Evolutionary conservation across 768 basidiomycete genomes (phyloP), one percentile per base, ranked within the genome.

Genomic region (Pleurotus platypus): DNA sequence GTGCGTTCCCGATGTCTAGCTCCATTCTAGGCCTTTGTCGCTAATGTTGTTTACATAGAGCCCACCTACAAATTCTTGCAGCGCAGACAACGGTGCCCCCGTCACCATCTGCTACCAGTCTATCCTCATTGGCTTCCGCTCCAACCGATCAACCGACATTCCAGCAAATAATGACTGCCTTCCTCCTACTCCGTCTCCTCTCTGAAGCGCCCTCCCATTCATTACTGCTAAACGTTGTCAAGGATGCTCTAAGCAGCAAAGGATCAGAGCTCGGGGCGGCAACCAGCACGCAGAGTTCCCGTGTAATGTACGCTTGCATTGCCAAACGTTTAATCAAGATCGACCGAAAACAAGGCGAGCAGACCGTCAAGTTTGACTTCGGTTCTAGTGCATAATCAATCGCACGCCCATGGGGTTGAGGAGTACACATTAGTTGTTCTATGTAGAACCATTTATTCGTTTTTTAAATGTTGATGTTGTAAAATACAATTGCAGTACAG

Each of bases 271-370:
- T 66, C 30, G 54, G 65, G 2, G 68, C 65, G 15, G 65, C 66
- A 20, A 61, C 71, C 2, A 68, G 70, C 18, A 76, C 75, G 15
- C 73, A 76, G 56, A 78, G 80, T 38, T 74, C 82, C 9, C 75
- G 87, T 42, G 81, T 88, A 13, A 67, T 92, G 11, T 92, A 90
- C 63, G 83, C 77, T 1, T 90, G 90, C 64, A 87, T 92, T n/a
- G 90, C 87, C 13, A 92, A 92, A 71, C 77, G 87, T 59, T 70
- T 92, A 51, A 67, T 92, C 58, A 87, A 82, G 69, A 90, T 92
- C 61, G 90, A 92, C 51, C 76, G 90, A 43, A 82, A 87, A 16
- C 80, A 83, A 4, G 79, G 89, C 35, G 89, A 89, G 66, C 90
- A 92, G 66, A 75, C 84, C 5, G 88, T 92, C 22, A 81, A 80